A percentile compares a stretch with the other conserved stretches of the same genome.
Evolutionary conservation across 179 eudicot genomes (phyloP).

Genomic region (Beta corolliflora): DNA sequence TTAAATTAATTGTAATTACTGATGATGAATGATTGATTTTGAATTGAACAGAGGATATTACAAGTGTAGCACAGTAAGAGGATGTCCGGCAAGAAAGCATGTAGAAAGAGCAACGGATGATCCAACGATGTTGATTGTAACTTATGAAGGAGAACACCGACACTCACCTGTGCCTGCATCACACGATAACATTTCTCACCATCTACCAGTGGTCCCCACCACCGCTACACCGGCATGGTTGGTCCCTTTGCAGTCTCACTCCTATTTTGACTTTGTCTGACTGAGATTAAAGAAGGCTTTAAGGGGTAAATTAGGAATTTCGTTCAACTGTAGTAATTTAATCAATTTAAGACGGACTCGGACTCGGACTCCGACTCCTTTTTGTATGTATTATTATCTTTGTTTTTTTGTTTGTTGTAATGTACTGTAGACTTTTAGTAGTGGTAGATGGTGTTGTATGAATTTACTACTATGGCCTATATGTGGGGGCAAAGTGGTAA

Average conservation of each 20-base stretch:
- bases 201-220: neutral
- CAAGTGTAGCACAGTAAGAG: slow-evolving; percentile 48
- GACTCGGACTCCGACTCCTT: too few species aligned
- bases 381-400: neutral
- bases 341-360: too few species aligned
- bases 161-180: slow-evolving; percentile 34
- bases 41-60: slow-evolving; percentile 42
- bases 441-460: neutral
- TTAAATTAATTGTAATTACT: too few species aligned
- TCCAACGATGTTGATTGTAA: slow-evolving; percentile 48
- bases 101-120: slow-evolving; percentile 54
- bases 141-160: slow-evolving; percentile 50
- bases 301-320: slow-evolving; percentile 5
- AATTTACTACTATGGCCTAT: too few species aligned
- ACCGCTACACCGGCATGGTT: slow-evolving; percentile 6
- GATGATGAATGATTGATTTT: neutral
- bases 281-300: neutral
- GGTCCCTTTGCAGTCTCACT: neutral
- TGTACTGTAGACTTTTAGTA: neutral
- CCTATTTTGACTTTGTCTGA: slow-evolving; percentile 14
- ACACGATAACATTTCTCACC: slow-evolving; percentile 11
- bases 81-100: slow-evolving; percentile 54
- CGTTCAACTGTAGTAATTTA: neutral
- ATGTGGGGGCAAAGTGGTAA: neutral
- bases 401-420: neutral